A percentile compares a stretch with the other conserved stretches of the same genome.
phyloP scores from a whole-genome alignment of 2,329 filamentous ascomycete genomes.

The Penicillium occitanis region DNA sequence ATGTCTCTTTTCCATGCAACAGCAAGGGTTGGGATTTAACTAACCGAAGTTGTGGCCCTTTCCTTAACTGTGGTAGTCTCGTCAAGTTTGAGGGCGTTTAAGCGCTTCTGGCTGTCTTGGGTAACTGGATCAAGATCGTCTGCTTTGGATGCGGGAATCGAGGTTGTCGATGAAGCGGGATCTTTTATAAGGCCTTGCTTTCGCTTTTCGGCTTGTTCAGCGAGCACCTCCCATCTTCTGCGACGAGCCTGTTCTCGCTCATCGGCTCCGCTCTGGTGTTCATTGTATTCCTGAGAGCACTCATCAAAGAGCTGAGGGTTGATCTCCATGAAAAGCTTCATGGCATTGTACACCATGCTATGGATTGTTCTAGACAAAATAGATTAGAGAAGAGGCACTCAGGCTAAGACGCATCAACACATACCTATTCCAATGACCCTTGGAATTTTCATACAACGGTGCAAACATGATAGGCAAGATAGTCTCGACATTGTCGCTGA shows the following conservation, averaged over 20 bases:
- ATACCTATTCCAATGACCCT: constrained; percentile 84
- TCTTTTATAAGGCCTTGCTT: constrained; percentile 51
- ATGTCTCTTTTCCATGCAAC: constrained; percentile 24
- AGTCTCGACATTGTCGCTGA: constrained; percentile 97
- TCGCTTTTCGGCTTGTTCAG: constrained; percentile 73
- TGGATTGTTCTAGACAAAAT: constrained; percentile 77
- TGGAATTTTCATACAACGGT: constrained; percentile 96
- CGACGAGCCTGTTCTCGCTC: constrained; percentile 78
- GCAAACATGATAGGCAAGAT: constrained; percentile 99
- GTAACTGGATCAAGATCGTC: constrained; percentile 78
- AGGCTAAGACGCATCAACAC: not conserved
- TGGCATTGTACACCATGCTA: constrained; percentile 99
- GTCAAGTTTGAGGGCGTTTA: constrained; percentile 89
- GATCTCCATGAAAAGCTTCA: constrained; percentile 99
- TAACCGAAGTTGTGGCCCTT: constrained; percentile 52
- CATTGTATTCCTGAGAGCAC: constrained; percentile 96
- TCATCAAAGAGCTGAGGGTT: constrained; percentile 98
- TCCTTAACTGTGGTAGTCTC: constrained; percentile 56
- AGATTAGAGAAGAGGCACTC: not conserved
- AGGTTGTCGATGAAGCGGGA: constrained; percentile 35
- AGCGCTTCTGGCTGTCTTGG: constrained; percentile 79
- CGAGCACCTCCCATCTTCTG: constrained; percentile 83
- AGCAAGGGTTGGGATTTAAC: constrained; percentile 34
- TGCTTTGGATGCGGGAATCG: constrained; percentile 26
- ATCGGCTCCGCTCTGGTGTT: constrained; percentile 90